Conservation (phyloP, 139 green algal species). For the Volvox reticuliferus region DNA sequence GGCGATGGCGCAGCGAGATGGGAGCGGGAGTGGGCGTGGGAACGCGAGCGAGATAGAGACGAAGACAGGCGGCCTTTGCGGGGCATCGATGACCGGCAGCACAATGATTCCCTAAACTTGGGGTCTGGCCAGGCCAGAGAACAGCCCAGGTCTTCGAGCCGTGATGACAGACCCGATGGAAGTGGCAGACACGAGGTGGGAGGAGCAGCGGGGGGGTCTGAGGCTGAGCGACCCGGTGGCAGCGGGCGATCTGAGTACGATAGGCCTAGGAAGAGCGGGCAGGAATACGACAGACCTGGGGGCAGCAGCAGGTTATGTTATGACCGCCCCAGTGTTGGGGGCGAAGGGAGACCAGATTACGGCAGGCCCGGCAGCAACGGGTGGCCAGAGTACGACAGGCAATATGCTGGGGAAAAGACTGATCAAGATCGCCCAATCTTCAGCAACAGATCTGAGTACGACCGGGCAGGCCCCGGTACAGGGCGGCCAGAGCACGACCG, state of each 20-base stretch:
- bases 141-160: background rate
- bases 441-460: no score
- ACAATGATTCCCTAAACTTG: background rate
- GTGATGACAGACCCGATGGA: background rate
- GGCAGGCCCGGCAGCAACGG: background rate
- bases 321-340: background rate
- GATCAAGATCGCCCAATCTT: no score
- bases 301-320: background rate
- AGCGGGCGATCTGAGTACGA: background rate
- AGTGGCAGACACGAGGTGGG: background rate
- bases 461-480: no score
- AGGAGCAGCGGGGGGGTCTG: background rate
- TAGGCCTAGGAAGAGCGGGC: background rate
- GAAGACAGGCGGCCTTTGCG: background rate
- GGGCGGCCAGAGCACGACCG: no score
- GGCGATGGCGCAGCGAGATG: background rate
- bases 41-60: background rate
- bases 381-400: background rate
- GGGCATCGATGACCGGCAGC: background rate
- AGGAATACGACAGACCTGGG: background rate
- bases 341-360: background rate
- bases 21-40: background rate
- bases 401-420: background rate
- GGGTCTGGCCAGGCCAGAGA: background rate
- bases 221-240: background rate